Evolutionary conservation across 495 filamentous ascomycete genomes (phyloP), one percentile per base, ranked within the genome.

Genomic region (Cercophora sp.): DNA sequence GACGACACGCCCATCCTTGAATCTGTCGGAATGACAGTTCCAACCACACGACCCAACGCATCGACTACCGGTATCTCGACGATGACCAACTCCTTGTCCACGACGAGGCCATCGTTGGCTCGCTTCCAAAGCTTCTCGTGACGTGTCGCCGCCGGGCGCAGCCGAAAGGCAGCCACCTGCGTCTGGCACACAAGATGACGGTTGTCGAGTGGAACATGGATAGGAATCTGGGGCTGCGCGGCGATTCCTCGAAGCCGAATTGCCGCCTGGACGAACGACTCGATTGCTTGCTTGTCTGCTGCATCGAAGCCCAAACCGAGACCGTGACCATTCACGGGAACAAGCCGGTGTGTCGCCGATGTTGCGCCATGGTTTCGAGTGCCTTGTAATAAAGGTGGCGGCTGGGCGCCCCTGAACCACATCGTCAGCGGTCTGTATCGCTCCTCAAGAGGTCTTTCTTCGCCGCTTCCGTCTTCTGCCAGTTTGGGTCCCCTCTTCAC

Each of bases 111-210:
- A 11, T 23, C 22, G 40, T 18, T 22, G 6, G 40, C 25, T 11
- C 22, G 40, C 18, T 43, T 43, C 40, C 40, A 43, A 2, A 43
- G 40, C 40, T 43, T 43, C 6, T 43, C 40, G 8, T 11, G 5
- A 1, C 40, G 40, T 13, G 8, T 16, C 4, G 16, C 2, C 8
- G 15, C 15, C 9, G 13, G 6, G 6, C 15, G 40, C 40, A 43
- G 18, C 6, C 18, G 40, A 13, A 43, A 43, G 16, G 13, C 8
- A 5, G 40, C 40, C 8, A 43, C 40, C 18, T 43, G 40, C 18
- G 40, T 43, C 18, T 43, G 18, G 18, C 40, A 43, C 8, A 43
- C 40, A 23, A 43, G 40, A 22, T 43, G 40, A 6, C 40, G 40
- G 40, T 22, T 23, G 40, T 43, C 40, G 40, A 43, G 40, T 3